Base-by-base conservation (phyloP, 805 yeast genomes). In the Wickerhamiella allomyrinae region DNA sequence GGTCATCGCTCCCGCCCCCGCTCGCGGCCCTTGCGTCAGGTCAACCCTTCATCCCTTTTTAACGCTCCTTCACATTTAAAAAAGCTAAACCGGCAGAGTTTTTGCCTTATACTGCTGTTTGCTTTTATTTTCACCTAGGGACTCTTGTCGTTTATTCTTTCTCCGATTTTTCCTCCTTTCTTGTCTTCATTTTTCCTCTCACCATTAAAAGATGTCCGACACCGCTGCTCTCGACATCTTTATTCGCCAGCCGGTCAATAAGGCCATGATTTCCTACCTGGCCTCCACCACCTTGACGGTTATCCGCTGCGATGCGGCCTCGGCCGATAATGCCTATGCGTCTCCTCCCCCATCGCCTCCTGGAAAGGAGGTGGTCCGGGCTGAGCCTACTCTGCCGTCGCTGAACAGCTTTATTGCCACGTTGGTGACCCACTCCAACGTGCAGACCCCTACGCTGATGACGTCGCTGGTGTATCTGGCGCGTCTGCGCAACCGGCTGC, bases 361-460 rank as follows among this genome's bases (percentile, higher is more conserved):
- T 1, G 37, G 41, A 17, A 29, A 29, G 5, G 43, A 41, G 21
- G 43, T 22, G 15, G 17, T 17, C 11, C 13, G 5, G 6, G 57
- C 55, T 11, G 55, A 51, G 48, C 57, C 57, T 25, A 47, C 55
- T 14, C 46, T 56, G 29, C 56, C 60, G 27, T 51, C 61, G 20
- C 53, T 61, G 41, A 43, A 46, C 21, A 46, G 49, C 21, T 89
- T 91, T 65, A 87, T 91, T 50, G 70, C 76, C 46, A 73, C 70
- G 21, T 65, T 89, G 47, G 77, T 89, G 52, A 68, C 68, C 42
- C 76, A 81, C 54, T 84, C 96, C 6, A 86, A 87, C 58, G 97
- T 89, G 34, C 95, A 86, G 62, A 82, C 95, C 3, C 85, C 96
- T 27, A 89, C 97, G 1, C 69, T 89, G 48, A 89, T 91, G 97